A percentile compares a stretch with the other conserved stretches of the same genome.
These are phyloP conservation scores for Podaxis sp. DNA, from an alignment of 768 basidiomycete species.

Conservation along the genomic window DNA sequence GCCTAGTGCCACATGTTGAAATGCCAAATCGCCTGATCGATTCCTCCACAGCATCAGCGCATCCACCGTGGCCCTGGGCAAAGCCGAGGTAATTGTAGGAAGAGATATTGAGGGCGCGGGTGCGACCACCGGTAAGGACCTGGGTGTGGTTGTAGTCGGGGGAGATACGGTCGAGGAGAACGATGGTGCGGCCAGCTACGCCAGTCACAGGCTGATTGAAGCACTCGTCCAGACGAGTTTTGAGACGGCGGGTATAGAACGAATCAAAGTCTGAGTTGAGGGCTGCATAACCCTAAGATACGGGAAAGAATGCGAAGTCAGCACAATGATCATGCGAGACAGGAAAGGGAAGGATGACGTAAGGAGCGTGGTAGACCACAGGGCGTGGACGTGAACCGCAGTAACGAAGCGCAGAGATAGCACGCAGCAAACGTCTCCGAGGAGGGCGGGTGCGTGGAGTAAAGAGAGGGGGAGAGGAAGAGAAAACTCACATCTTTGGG, in stretches of 20 bases:
- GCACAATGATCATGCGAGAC: constrained; percentile 14
- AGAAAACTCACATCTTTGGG: constrained; percentile 71
- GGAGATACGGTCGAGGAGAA: constrained; percentile 81
- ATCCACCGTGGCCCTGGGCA: constrained; percentile 88
- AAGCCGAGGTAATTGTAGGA: constrained; percentile 99
- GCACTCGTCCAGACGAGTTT: constrained; percentile 92
- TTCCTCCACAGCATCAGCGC: constrained; percentile 92
- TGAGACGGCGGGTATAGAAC: constrained; percentile 96
- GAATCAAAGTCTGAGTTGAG: constrained; percentile 99
- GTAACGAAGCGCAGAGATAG: background rate
- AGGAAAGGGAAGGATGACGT: background rate
- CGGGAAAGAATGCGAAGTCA: constrained; percentile 10
- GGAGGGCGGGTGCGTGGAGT: constrained; percentile 3
- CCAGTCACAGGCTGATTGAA: constrained; percentile 92
- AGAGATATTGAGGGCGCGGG: constrained; percentile 92
- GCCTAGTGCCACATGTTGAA: constrained; percentile 70
- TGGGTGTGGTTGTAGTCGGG: constrained; percentile 81
- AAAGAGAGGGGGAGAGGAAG: constrained; percentile 12
- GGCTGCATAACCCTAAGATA: constrained; percentile 85
- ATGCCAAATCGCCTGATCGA: constrained; percentile 80
- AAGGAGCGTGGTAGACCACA: background rate
- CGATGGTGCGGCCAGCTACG: constrained; percentile 92
- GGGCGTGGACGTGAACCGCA: background rate
- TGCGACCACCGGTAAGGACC: constrained; percentile 72
- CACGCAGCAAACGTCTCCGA: constrained; percentile 5